Conservation (phyloP, 2,329 filamentous ascomycete genomes). For the Dothideomycetes sp. region DNA sequence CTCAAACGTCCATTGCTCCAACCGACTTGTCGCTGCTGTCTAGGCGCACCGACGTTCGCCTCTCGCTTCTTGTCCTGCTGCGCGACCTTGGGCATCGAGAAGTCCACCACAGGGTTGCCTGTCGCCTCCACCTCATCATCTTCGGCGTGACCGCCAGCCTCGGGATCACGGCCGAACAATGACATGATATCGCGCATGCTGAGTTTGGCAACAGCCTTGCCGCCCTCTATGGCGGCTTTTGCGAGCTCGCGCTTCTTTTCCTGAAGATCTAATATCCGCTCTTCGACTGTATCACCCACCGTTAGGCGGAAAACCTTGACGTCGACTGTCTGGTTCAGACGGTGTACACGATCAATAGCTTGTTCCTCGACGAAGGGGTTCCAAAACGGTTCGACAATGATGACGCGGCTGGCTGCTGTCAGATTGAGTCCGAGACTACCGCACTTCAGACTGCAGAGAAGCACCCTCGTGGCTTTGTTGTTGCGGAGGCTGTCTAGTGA, state of each 20-base stretch:
- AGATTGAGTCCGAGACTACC: conserved; percentile 88
- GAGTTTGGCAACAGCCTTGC: conserved; percentile 69
- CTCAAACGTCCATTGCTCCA: neutral
- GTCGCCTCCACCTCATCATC: conserved; percentile 28
- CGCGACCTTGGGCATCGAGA: conserved; percentile 18
- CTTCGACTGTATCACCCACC: conserved; percentile 77
- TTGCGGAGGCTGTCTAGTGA: conserved; percentile 67
- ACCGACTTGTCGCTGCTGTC: neutral
- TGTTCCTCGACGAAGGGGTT: conserved; percentile 97
- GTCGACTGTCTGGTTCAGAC: conserved; percentile 91
- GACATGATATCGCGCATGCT: conserved; percentile 88
- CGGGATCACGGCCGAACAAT: conserved; percentile 66
- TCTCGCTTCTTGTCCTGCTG: conserved; percentile 2
- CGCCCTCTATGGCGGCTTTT: conserved; percentile 80
- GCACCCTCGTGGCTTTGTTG: conserved; percentile 63
- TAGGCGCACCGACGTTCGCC: conserved; percentile 1
- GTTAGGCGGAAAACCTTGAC: conserved; percentile 94
- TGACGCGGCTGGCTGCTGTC: conserved; percentile 82
- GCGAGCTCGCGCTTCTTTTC: conserved; percentile 87
- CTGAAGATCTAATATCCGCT: conserved; percentile 87
- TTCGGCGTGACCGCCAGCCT: conserved; percentile 31
- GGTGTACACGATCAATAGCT: conserved; percentile 94
- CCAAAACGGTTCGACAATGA: conserved; percentile 97
- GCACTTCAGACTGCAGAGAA: conserved; percentile 90
- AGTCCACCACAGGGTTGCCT: no score